A percentile compares a stretch with the other conserved stretches of the same genome.
These are phyloP conservation scores for Prunus mongolica DNA, from an alignment of 306 rosid genomes.

Conservation along the genomic window DNA sequence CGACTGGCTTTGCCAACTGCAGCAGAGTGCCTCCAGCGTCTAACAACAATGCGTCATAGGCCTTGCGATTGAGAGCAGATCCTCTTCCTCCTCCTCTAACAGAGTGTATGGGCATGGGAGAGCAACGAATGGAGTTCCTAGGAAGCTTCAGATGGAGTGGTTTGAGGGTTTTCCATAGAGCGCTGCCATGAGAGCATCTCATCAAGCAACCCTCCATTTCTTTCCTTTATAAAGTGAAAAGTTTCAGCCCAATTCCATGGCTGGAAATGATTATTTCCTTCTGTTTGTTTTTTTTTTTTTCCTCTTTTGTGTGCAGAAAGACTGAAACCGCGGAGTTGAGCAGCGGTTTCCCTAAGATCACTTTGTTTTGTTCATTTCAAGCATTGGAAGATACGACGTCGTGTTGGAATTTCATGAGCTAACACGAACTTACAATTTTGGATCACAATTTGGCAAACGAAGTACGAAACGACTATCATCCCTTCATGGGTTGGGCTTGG, in stretches of 20 bases:
- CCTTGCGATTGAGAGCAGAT: constrained; percentile 10
- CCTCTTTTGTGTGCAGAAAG: no score
- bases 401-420: background rate
- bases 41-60: constrained; percentile 73
- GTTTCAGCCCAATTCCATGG: background rate
- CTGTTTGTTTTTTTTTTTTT: no score
- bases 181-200: constrained; percentile 45
- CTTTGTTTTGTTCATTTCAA: no score
- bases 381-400: background rate
- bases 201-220: constrained; percentile 41
- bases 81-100: constrained; percentile 29
- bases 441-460: no score
- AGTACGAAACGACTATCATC: no score
- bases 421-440: no score
- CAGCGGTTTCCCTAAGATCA: background rate
- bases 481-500: background rate
- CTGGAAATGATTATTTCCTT: background rate
- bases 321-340: background rate
- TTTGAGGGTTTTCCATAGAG: constrained; percentile 40
- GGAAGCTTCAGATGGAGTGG: constrained; percentile 16
- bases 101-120: constrained; percentile 30
- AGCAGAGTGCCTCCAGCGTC: constrained; percentile 98
- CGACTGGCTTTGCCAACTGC: constrained; percentile 78
- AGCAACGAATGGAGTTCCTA: constrained; percentile 24
- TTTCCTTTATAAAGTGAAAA: background rate